Conservation (phyloP, 2,329 filamentous ascomycete species). For the Claviceps sorghi region DNA sequence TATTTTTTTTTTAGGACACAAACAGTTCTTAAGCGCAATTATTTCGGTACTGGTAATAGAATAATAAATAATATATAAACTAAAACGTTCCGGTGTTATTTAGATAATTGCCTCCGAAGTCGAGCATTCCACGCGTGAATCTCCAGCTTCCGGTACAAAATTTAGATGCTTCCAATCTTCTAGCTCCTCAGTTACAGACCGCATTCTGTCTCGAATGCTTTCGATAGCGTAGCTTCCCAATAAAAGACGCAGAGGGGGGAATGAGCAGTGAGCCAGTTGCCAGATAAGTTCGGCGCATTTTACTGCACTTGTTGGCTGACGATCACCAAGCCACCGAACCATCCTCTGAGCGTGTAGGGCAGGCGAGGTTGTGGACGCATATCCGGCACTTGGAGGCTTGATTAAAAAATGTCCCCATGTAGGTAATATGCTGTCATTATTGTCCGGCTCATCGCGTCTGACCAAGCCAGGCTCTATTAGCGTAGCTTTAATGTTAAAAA, state of each 20-base stretch:
- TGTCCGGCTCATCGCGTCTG: slow-evolving; percentile 64
- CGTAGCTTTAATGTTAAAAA: slow-evolving; percentile 84
- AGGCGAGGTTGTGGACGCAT: slow-evolving; percentile 62
- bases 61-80: too few species aligned
- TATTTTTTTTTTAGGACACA: too few species aligned
- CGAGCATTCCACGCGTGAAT: neutral
- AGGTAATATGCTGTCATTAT: slow-evolving; percentile 43
- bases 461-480: slow-evolving; percentile 86
- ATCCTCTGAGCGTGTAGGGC: slow-evolving; percentile 81
- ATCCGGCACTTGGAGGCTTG: slow-evolving; percentile 70
- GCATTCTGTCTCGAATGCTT: slow-evolving; percentile 77
- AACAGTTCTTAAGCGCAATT: too few species aligned
- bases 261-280: slow-evolving; percentile 90
- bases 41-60: too few species aligned
- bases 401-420: slow-evolving; percentile 88
- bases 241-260: slow-evolving; percentile 74
- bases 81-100: too few species aligned
- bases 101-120: neutral
- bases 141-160: slow-evolving; percentile 27
- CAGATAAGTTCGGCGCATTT: slow-evolving; percentile 89
- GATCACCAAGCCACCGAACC: slow-evolving; percentile 86
- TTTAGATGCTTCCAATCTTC: slow-evolving; percentile 86
- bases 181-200: slow-evolving; percentile 86
- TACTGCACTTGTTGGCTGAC: slow-evolving; percentile 82
- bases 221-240: slow-evolving; percentile 90